Base-by-base conservation (phyloP, 2,329 filamentous ascomycete species). In the Xylaria sp. region DNA sequence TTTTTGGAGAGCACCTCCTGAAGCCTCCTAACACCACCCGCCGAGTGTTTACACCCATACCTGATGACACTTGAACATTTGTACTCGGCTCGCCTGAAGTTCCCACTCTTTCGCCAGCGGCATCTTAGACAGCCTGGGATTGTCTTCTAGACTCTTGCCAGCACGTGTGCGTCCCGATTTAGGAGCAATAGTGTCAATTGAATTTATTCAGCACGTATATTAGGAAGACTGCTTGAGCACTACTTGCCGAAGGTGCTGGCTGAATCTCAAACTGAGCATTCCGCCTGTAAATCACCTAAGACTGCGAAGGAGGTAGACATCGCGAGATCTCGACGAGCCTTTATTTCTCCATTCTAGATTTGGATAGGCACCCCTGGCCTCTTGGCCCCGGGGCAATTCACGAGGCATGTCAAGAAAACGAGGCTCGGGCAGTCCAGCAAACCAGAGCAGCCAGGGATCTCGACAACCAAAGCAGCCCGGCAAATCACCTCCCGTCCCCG, bases 111-210 rank as follows among this genome's bases (percentile, higher is more conserved):
- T n/a, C 19, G 34, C 48, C 55, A 21, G 30, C 19, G 17, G 53
- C 53, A 58, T 53, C 50, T 11, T 6, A 12, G 14, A 12, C 39
- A 50, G 21, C 11, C n/a, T 47, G 19, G 36, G 14, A 17, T 24
- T 11, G 42, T 27, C 32, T 11, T 36, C 12, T 17, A 8, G 30
- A 11, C 19, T 24, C 8, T 53, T 42, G 17, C 30, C 27, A n/a
- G 30, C 24, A 30, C 30, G 17, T 61, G 17, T 48, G 47, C 32
- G 21, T 19, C 34, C 17, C 8, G 21, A 32, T 45, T 51, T n/a
- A 45, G 17, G 54, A 64, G 32, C 27, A 64, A 60, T 27, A 48
- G 2, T 32, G 12, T 53, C 24, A 39, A 56, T 55, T 34, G 19
- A 42, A 19, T 11, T 54, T 34, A 48, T 53, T 30, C 30, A 54